Evolutionary conservation across 208 protist species (phyloP).

Genomic region (Trypanosoma congolense): DNA sequence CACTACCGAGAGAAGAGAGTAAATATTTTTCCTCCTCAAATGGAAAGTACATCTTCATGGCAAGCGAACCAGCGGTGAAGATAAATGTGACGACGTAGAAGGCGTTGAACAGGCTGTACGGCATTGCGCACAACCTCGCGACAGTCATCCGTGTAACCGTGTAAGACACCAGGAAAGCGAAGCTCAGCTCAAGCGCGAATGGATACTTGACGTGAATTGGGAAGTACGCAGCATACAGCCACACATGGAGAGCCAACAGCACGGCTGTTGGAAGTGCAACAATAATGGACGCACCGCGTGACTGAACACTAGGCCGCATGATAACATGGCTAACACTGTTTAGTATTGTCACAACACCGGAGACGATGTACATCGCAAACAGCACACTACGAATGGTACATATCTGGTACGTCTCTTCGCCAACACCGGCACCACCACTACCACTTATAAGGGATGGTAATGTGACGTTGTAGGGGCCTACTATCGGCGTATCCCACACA

Average conservation of each 20-base stretch:
- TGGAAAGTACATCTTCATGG: slow-evolving; percentile 30
- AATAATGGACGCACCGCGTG: slow-evolving; percentile 27
- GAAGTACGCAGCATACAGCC: slow-evolving; percentile 37
- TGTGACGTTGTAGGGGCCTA: slow-evolving; percentile 32
- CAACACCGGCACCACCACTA: not conserved
- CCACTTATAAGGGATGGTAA: slow-evolving; percentile 3
- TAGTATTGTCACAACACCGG: slow-evolving; percentile 39
- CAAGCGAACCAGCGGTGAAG: slow-evolving; percentile 21
- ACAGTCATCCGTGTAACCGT: slow-evolving; percentile 77
- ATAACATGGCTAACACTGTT: slow-evolving; percentile 55
- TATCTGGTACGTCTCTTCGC: slow-evolving; percentile 36
- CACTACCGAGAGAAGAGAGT: slow-evolving; percentile 32
- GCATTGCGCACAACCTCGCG: slow-evolving; percentile 68
- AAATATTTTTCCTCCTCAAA: slow-evolving; percentile 26
- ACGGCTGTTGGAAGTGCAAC: slow-evolving; percentile 40
- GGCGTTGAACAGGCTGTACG: slow-evolving; percentile 42
- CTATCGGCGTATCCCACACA: slow-evolving; percentile 44
- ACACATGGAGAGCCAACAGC: slow-evolving; percentile 39
- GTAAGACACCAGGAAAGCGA: slow-evolving; percentile 60
- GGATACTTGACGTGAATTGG: slow-evolving; percentile 45
- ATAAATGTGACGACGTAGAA: slow-evolving; percentile 43
- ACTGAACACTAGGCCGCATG: slow-evolving; percentile 15
- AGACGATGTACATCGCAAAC: slow-evolving; percentile 32
- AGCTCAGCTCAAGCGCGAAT: slow-evolving; percentile 75
- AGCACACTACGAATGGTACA: slow-evolving; percentile 42